phyloP scores from a whole-genome alignment of 805 yeast species.

The Pichia membranifaciens region DNA sequence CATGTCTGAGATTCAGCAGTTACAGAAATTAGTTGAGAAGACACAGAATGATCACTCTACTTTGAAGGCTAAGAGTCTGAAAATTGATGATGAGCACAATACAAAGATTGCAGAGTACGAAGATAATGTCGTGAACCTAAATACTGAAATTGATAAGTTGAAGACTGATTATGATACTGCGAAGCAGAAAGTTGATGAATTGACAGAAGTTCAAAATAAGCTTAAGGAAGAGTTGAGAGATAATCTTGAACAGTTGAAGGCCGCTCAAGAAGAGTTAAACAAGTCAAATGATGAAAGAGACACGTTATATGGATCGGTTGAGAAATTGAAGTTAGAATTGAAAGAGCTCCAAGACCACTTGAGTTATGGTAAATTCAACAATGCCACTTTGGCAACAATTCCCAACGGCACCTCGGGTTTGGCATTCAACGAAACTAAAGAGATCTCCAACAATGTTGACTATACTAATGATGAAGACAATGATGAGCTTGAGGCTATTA shows the following conservation, averaged over 20 bases:
- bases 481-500: constrained; percentile 58
- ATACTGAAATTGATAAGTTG: constrained; percentile 49
- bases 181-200: constrained; percentile 50
- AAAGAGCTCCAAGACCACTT: constrained; percentile 29
- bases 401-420: constrained; percentile 13
- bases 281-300: constrained; percentile 60
- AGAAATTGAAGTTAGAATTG: constrained; percentile 41
- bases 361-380: constrained; percentile 16
- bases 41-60: constrained; percentile 47
- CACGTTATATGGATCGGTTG: constrained; percentile 58
- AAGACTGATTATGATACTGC: constrained; percentile 54
- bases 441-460: neutral
- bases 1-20: constrained; percentile 51
- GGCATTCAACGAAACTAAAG: constrained; percentile 13
- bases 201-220: constrained; percentile 54
- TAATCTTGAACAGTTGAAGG: constrained; percentile 55
- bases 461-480: constrained; percentile 28
- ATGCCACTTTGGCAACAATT: constrained; percentile 11
- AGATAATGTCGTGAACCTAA: constrained; percentile 42
- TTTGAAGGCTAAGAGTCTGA: constrained; percentile 50
- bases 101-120: constrained; percentile 42
- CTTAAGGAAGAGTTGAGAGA: constrained; percentile 58
- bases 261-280: constrained; percentile 51
- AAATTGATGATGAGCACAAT: constrained; percentile 42
- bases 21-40: constrained; percentile 48